Conservation (phyloP, 345 rosid species). For the Eucalyptus cladocalyx region DNA sequence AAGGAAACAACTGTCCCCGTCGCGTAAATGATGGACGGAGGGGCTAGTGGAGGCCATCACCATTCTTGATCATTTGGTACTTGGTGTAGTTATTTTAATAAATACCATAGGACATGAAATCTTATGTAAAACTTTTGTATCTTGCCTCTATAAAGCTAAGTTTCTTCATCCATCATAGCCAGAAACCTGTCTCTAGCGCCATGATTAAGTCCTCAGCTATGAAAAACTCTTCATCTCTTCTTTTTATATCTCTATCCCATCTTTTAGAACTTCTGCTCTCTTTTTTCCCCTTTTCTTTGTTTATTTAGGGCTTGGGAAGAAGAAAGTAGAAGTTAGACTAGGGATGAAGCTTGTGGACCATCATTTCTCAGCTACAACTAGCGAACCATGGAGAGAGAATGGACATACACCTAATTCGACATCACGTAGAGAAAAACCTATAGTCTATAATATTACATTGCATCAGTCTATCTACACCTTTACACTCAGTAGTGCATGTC, state of each 20-base stretch:
- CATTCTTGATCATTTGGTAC: not conserved
- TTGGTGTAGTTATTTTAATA: not conserved
- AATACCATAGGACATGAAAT: not conserved
- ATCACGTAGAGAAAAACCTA: not conserved
- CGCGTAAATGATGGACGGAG: not conserved
- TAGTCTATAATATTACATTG: slow-evolving; percentile 9
- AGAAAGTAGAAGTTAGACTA: not conserved
- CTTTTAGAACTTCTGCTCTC: not conserved
- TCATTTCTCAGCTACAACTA: not conserved
- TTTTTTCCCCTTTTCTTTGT: not conserved
- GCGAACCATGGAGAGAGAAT: not conserved
- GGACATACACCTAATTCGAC: not conserved
- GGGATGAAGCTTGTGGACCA: not conserved
- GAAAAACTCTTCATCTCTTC: not conserved
- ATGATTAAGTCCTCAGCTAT: not conserved
- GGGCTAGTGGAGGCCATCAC: not conserved
- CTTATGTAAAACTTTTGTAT: not conserved
- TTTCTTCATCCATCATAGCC: not conserved
- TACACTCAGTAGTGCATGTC: slow-evolving; percentile 19
- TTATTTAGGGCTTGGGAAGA: not conserved
- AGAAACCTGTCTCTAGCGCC: not conserved
- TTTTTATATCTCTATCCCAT: not conserved
- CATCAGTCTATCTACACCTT: slow-evolving; percentile 20
- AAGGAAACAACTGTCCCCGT: not conserved
- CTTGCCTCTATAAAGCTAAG: not conserved